Percentiles rank a stretch among this genome's conserved stretches.
phyloP scores from a whole-genome alignment of 768 basidiomycete species.

The Mycena metata region DNA sequence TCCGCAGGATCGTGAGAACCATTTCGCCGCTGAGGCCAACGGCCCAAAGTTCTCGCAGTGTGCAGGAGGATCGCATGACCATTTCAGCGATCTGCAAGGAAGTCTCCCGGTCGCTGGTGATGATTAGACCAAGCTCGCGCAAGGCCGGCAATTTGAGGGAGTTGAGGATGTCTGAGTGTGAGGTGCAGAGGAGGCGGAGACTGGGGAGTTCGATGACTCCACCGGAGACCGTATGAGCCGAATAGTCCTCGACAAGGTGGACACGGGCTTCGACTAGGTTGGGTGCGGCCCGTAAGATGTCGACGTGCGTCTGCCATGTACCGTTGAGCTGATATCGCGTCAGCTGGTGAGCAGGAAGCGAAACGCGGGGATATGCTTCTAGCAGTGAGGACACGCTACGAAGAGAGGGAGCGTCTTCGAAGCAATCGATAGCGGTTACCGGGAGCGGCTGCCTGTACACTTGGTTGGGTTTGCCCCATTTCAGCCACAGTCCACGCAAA shows the following conservation, averaged over 20 bases:
- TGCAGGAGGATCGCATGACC: not conserved
- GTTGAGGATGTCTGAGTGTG: conserved; percentile 1
- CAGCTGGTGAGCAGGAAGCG: conserved; percentile 2
- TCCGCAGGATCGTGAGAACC: not conserved
- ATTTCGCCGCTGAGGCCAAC: not conserved
- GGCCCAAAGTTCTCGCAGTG: not conserved
- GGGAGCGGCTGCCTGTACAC: no score
- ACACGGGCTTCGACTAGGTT: conserved; percentile 12
- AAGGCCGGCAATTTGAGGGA: not conserved
- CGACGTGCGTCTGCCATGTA: not conserved
- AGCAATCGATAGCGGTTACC: not conserved
- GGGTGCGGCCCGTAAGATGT: not conserved
- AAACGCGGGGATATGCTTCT: not conserved
- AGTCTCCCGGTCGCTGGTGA: no score
- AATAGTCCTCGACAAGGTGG: not conserved
- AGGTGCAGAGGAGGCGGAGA: not conserved
- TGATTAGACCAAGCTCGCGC: not conserved
- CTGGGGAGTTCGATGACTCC: not conserved
- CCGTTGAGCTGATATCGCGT: conserved; percentile 10
- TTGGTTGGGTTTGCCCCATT: not conserved
- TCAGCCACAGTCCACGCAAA: not conserved
- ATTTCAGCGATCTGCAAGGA: not conserved
- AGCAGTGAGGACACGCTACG: not conserved
- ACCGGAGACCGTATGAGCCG: not conserved
- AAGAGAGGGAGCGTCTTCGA: not conserved